Evolutionary conservation across 106 monocot species (phyloP).

Genomic region (Dendrobium nobile): DNA sequence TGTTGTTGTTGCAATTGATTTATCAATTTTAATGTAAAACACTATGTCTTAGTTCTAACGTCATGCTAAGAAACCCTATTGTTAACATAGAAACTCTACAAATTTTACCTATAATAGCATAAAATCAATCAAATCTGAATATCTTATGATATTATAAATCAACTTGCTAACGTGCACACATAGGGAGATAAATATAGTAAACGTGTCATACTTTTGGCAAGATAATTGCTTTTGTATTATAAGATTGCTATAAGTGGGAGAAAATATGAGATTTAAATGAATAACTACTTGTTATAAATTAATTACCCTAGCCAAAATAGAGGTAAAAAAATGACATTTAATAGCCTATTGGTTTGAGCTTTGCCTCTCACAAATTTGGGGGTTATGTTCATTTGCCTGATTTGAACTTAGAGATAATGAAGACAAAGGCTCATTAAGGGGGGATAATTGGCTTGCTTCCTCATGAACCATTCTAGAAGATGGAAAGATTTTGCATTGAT

Average conservation of each 20-base stretch:
- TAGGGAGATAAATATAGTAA: background rate
- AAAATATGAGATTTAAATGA: background rate
- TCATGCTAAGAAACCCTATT: background rate
- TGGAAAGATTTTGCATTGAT: too few species aligned
- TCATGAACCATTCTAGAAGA: too few species aligned
- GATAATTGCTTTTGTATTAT: background rate
- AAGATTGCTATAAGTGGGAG: background rate
- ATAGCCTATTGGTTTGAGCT: too few species aligned
- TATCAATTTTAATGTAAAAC: background rate
- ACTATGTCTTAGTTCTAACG: background rate
- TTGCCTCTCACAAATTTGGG: too few species aligned
- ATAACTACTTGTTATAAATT: background rate
- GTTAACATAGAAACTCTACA: background rate
- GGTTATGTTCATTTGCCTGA: too few species aligned
- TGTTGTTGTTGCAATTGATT: background rate
- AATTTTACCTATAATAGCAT: background rate
- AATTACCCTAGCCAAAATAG: too few species aligned
- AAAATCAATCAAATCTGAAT: background rate
- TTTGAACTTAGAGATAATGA: too few species aligned
- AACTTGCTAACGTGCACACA: background rate
- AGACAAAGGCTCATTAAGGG: too few species aligned
- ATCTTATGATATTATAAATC: background rate
- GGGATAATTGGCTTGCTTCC: too few species aligned
- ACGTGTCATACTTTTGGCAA: background rate
- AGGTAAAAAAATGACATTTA: too few species aligned